These are phyloP conservation scores for Kuraishia capsulata DNA, from an alignment of 805 yeast genomes.

Conservation along the genomic window DNA sequence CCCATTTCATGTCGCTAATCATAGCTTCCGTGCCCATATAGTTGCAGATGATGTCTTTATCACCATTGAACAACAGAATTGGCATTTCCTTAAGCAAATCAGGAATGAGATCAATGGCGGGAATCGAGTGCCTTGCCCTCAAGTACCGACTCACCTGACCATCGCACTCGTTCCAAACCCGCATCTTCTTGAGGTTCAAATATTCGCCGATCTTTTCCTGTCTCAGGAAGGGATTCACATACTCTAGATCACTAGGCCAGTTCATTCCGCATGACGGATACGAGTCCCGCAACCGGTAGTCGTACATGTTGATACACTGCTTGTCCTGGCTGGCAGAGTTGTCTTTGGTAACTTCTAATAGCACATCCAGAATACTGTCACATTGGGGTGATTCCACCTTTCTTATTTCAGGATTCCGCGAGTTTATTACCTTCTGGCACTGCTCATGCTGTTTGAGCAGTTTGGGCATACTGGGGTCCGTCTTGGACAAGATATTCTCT, in stretches of 20 bases:
- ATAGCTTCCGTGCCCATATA: slow-evolving; percentile 62
- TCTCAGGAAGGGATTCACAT: slow-evolving; percentile 42
- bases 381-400: slow-evolving; percentile 22
- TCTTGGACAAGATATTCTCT: slow-evolving; percentile 40
- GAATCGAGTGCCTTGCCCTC: slow-evolving; percentile 41
- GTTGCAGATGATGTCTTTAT: slow-evolving; percentile 84
- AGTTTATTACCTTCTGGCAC: slow-evolving; percentile 48
- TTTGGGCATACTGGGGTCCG: slow-evolving; percentile 27
- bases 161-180: slow-evolving; percentile 74
- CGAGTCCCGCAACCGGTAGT: slow-evolving; percentile 57
- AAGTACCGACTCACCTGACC: slow-evolving; percentile 44
- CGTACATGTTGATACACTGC: slow-evolving; percentile 78
- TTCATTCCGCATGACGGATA: slow-evolving; percentile 86
- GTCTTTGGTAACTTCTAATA: slow-evolving; percentile 25
- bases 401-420: slow-evolving; percentile 8
- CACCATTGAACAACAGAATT: slow-evolving; percentile 71
- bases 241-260: slow-evolving; percentile 69
- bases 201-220: slow-evolving; percentile 33
- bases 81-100: slow-evolving; percentile 47
- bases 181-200: slow-evolving; percentile 34
- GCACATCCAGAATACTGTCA: slow-evolving; percentile 28
- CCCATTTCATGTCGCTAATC: slow-evolving; percentile 58
- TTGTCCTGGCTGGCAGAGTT: slow-evolving; percentile 19
- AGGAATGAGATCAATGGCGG: slow-evolving; percentile 64
- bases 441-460: slow-evolving; percentile 42